These are phyloP conservation scores for Carex pumila DNA, from an alignment of 176 grass and related monocot species.

Conservation along the genomic window DNA sequence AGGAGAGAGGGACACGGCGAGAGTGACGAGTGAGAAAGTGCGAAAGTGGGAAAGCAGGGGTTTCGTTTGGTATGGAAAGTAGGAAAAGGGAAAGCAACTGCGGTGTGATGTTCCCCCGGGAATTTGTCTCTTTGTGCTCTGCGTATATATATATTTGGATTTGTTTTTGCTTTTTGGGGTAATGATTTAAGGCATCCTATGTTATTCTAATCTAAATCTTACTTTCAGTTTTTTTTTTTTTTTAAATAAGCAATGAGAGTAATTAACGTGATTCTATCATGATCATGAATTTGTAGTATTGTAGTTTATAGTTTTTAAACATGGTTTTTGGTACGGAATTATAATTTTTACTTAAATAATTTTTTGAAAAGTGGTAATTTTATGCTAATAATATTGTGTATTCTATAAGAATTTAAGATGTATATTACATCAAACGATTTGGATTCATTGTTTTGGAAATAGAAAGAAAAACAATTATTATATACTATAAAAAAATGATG, in stretches of 20 bases:
- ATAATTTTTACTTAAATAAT: too few relatives aligned
- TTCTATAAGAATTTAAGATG: not conserved
- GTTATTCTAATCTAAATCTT: not conserved
- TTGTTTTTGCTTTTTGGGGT: not conserved
- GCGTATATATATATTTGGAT: not conserved
- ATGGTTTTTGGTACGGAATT: too few relatives aligned
- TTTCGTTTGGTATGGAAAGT: conserved; percentile 4
- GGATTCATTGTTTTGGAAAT: too few relatives aligned
- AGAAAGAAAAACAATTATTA: too few relatives aligned
- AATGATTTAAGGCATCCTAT: not conserved
- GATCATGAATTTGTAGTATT: not conserved
- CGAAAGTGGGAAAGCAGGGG: not conserved
- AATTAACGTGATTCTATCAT: not conserved
- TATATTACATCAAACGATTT: not conserved
- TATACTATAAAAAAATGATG: too few relatives aligned
- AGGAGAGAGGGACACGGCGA: not conserved
- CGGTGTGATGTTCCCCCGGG: not conserved
- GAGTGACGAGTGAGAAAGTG: not conserved
- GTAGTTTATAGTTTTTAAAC: too few relatives aligned
- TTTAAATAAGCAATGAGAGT: not conserved
- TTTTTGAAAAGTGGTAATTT: too few relatives aligned
- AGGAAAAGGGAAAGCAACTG: not conserved
- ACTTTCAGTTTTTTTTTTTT: not conserved
- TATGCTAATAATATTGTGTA: not conserved
- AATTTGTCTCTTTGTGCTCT: not conserved